phyloP scores from a whole-genome alignment of 2,329 filamentous ascomycete species.

The Penicillium crustosum region DNA sequence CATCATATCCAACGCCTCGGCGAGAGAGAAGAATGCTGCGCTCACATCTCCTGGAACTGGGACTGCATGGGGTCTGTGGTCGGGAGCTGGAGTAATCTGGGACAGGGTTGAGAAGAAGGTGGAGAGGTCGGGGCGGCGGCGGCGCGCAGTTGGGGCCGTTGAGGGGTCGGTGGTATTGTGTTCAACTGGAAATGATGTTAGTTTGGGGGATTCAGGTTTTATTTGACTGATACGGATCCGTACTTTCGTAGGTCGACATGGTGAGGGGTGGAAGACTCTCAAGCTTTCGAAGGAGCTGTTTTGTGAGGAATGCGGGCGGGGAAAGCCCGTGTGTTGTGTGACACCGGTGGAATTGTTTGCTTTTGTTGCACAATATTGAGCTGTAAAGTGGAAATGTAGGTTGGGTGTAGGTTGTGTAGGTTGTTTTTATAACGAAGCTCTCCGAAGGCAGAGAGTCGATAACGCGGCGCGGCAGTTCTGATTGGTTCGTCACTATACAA shows the following conservation, averaged over 20 bases:
- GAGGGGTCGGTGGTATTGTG: slow-evolving; percentile 42
- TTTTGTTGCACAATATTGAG: slow-evolving; percentile 2
- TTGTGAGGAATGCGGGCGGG: slow-evolving; percentile 5
- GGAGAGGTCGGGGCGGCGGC: slow-evolving; percentile 62
- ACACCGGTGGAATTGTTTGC: slow-evolving; percentile 7
- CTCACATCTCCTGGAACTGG: slow-evolving; percentile 62
- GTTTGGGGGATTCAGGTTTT: not conserved
- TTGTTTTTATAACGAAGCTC: not conserved
- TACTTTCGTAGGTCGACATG: slow-evolving; percentile 48
- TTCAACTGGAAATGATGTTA: slow-evolving; percentile 36
- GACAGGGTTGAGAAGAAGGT: slow-evolving; percentile 64
- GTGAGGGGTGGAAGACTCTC: slow-evolving; percentile 14
- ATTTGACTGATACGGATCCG: not conserved
- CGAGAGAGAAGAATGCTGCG: slow-evolving; percentile 59
- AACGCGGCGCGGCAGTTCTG: slow-evolving; percentile 22
- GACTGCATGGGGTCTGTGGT: slow-evolving; percentile 56
- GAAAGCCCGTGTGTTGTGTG: slow-evolving; percentile 12
- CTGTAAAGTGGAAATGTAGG: slow-evolving; percentile 2
- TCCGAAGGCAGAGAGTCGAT: slow-evolving; percentile 23
- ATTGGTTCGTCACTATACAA: slow-evolving; percentile 2
- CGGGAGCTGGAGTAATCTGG: slow-evolving; percentile 55
- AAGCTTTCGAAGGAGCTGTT: slow-evolving; percentile 11
- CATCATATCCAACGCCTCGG: slow-evolving; percentile 62
- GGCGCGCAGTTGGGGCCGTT: slow-evolving; percentile 30
- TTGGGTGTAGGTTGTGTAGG: not conserved